Conservation (phyloP, 2,329 filamentous ascomycete species). For the Verticillium dahliae region DNA sequence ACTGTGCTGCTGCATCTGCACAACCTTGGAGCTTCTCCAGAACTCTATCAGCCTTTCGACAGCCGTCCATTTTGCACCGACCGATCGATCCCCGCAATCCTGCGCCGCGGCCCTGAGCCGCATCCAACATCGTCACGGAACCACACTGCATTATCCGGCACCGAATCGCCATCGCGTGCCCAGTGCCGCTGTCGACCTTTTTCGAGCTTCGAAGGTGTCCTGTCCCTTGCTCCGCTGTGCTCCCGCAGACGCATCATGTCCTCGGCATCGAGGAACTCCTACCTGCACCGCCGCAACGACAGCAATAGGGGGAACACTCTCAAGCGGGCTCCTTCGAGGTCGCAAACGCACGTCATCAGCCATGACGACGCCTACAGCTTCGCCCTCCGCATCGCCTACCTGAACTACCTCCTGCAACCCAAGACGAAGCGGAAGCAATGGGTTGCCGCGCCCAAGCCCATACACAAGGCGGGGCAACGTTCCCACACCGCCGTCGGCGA, state of each 20-base stretch:
- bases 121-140: constrained; percentile 15
- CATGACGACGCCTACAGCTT: constrained; percentile 86
- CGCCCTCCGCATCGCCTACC: constrained; percentile 83
- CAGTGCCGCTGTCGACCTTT: neutral
- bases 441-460: constrained; percentile 59
- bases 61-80: neutral
- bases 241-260: constrained; percentile 38
- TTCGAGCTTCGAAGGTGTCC: neutral
- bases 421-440: constrained; percentile 86
- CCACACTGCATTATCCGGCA: constrained; percentile 4
- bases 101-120: neutral
- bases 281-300: constrained; percentile 36
- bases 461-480: constrained; percentile 54
- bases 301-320: constrained; percentile 35
- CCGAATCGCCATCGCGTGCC: neutral
- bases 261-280: constrained; percentile 41
- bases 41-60: neutral
- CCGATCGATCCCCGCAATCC: neutral
- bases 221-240: constrained; percentile 2
- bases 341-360: constrained; percentile 37
- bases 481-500: constrained; percentile 72
- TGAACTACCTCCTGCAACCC: constrained; percentile 88
- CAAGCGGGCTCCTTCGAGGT: constrained; percentile 37
- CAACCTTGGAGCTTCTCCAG: neutral
- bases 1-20: neutral